Percentiles rank a stretch among this genome's conserved stretches.
These are phyloP conservation scores for Phoma herbarum DNA, from an alignment of 2,329 filamentous ascomycete genomes.

Conservation along the genomic window DNA sequence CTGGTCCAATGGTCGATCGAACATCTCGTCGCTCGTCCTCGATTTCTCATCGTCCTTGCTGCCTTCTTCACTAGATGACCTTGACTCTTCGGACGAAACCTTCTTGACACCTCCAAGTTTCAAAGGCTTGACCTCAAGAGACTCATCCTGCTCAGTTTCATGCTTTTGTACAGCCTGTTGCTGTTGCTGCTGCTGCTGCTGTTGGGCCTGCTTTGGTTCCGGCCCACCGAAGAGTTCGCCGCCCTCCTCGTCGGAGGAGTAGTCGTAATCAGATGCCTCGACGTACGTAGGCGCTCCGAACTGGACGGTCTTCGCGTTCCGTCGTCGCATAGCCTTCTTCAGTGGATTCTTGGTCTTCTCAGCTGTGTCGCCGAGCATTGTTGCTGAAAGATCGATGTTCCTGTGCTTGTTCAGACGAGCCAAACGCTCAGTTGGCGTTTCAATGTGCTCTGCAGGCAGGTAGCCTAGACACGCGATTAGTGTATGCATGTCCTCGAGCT, in stretches of 20 bases:
- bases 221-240: constrained; percentile 49
- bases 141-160: constrained; percentile 55
- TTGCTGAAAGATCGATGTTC: constrained; percentile 86
- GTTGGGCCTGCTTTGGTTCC: constrained; percentile 42
- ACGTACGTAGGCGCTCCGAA: constrained; percentile 88
- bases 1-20: constrained; percentile 57
- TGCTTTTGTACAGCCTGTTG: constrained; percentile 34
- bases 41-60: constrained; percentile 54
- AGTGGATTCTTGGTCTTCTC: constrained; percentile 85
- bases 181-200: constrained; percentile 37
- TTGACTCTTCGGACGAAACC: constrained; percentile 39
- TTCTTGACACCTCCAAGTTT: constrained; percentile 48
- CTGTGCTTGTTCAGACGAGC: constrained; percentile 96
- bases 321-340: constrained; percentile 81
- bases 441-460: constrained; percentile 95
- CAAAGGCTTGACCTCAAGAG: constrained; percentile 49
- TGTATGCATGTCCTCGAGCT: not conserved
- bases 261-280: constrained; percentile 86
- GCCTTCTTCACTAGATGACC: constrained; percentile 49
- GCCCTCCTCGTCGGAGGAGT: constrained; percentile 79
- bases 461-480: constrained; percentile 72
- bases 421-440: constrained; percentile 93
- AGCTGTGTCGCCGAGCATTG: constrained; percentile 75
- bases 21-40: constrained; percentile 72
- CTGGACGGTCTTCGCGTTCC: constrained; percentile 85